Conservation (phyloP, 208 protist genomes). For the Leishmania martiniquensis region DNA sequence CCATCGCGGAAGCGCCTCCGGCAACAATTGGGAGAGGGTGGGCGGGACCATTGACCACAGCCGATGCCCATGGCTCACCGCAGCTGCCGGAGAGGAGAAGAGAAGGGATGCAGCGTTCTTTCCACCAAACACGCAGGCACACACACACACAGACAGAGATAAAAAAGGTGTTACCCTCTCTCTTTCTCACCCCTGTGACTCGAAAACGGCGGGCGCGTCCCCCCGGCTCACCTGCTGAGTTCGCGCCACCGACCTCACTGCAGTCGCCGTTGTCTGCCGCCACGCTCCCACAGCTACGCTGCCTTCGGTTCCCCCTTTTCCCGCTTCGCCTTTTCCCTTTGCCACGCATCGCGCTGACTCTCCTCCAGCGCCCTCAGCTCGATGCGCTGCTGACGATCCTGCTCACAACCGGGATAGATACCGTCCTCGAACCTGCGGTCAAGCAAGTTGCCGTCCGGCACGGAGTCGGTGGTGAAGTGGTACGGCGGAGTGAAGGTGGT, state of each 20-base stretch:
- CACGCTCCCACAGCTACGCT: neutral
- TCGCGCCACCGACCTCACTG: neutral
- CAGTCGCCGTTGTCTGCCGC: neutral
- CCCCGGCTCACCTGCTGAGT: neutral
- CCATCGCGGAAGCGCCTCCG: neutral
- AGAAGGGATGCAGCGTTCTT: no score
- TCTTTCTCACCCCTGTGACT: no score
- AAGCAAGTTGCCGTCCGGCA: conserved; percentile 78
- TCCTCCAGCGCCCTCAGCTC: conserved; percentile 61
- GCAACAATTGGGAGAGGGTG: neutral
- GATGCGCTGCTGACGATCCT: conserved; percentile 77
- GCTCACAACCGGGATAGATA: conserved; percentile 84
- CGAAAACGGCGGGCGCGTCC: neutral
- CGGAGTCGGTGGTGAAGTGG: conserved; percentile 59
- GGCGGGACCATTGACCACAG: no score
- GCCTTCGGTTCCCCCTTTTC: neutral
- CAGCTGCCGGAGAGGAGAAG: no score
- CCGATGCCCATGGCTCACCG: no score
- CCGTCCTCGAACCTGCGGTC: conserved; percentile 92
- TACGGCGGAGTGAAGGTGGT: conserved; percentile 87
- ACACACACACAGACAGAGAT: no score
- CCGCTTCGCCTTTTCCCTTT: conserved; percentile 32
- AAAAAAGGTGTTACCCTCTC: no score
- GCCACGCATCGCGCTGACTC: conserved; percentile 57
- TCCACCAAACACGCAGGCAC: no score